Evolutionary conservation across 2,329 filamentous ascomycete species (phyloP), one percentile per base, ranked within the genome.

Genomic region (Penicillium sp.): DNA sequence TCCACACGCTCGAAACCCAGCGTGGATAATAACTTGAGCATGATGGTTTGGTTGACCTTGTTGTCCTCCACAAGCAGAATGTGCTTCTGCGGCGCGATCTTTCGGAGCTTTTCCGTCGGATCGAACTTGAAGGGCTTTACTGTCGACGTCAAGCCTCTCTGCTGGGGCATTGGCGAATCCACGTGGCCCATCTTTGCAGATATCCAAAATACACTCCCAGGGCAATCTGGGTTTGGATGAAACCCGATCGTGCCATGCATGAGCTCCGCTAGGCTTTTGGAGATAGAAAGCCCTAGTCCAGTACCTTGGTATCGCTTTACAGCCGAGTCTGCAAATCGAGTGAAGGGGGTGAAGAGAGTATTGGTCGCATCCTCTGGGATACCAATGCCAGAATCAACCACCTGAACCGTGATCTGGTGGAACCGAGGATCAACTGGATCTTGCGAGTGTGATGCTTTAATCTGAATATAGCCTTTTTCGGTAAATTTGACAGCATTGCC

Each of bases 401-500:
- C 81, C 58, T 81, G 75, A 4, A 81, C 81, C 26, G 77, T 65
- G n/a, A 86, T 75, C 1, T 69, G 72, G 56, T 77, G 83, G 2
- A 67, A 69, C 6, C 70, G 49, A 3, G 65, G 53, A 22, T 70
- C 71, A 1, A 75, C 69, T 37, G 79, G 73, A 37, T 83, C 75
- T 1, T 67, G 59, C 2, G 75, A 53, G 6, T 80, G 68, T 0
- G 71, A 73, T 0, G 75, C 73, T 2, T 69, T 64, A 11, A 86
- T 73, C 1, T 73, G 71, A 31, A 86, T 77, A 54, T 75, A 76
- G 0, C 84, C 84, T 29, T 75, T 69, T 22, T 85, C 81, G 4
- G 84, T 87, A 60, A 86, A 86, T 58, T 87, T 87, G 42, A 79
- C 78, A 1, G 84, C 84, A 61, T 87, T 87, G 15, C 79, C 77